phyloP scores from a whole-genome alignment of 2,329 filamentous ascomycete species.

The Leptographium lundbergii region DNA sequence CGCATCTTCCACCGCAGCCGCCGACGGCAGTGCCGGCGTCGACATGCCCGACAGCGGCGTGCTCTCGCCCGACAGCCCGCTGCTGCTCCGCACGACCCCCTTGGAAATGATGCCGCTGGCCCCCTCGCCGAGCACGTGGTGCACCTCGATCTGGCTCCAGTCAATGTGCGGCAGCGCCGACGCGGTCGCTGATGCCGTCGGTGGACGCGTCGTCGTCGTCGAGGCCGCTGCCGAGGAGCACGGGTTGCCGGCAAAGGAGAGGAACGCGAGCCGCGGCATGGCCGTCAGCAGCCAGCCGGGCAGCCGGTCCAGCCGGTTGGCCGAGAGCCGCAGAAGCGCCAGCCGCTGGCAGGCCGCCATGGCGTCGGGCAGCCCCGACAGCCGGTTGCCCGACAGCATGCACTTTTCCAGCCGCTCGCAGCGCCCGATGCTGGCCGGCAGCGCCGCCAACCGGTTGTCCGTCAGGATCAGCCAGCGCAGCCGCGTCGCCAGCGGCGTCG shows the following conservation, averaged over 20 bases:
- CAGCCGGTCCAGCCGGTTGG: slow-evolving; percentile 25
- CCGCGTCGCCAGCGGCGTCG: slow-evolving; percentile 23
- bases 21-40: background rate
- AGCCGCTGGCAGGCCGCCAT: slow-evolving; percentile 32
- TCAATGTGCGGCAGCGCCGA: slow-evolving; percentile 22
- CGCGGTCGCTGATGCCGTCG: slow-evolving; percentile 7
- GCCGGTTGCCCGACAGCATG: slow-evolving; percentile 34
- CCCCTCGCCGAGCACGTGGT: slow-evolving; percentile 28
- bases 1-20: slow-evolving; percentile 11
- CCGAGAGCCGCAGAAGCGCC: slow-evolving; percentile 28
- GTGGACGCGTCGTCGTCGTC: background rate
- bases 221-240: slow-evolving; percentile 18
- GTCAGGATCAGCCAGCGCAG: slow-evolving; percentile 37
- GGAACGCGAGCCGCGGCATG: slow-evolving; percentile 31
- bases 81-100: slow-evolving; percentile 15
- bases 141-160: slow-evolving; percentile 27
- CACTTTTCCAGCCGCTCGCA: slow-evolving; percentile 33
- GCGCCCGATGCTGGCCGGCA: slow-evolving; percentile 29
- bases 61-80: background rate
- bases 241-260: slow-evolving; percentile 35
- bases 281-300: slow-evolving; percentile 28
- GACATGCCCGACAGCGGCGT: slow-evolving; percentile 3
- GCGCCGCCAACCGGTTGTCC: slow-evolving; percentile 25
- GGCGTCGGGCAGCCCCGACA: slow-evolving; percentile 24
- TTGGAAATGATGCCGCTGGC: slow-evolving; percentile 33